Evolutionary conservation across 2,329 filamentous ascomycete genomes (phyloP).

Genomic region (Microdochium bolleyi): DNA sequence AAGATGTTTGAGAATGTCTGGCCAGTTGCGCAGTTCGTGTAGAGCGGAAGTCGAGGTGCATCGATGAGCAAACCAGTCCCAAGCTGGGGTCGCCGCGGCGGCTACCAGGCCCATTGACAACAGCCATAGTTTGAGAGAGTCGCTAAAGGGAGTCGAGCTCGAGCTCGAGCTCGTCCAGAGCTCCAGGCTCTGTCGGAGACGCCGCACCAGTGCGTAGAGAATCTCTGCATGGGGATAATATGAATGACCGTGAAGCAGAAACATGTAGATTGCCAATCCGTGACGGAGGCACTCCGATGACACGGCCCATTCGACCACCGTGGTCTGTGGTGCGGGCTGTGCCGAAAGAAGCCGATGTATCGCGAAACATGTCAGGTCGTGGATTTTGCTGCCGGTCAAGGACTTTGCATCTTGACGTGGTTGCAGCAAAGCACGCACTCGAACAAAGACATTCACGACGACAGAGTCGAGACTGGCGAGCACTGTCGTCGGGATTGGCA

Average conservation of each 20-base stretch:
- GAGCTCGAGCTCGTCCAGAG: neutral
- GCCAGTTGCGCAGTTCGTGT: neutral
- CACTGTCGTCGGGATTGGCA: neutral
- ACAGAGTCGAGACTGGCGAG: neutral
- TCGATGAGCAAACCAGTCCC: neutral
- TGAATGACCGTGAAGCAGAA: slow-evolving; percentile 44
- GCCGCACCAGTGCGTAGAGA: slow-evolving; percentile 21
- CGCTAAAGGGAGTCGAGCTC: neutral
- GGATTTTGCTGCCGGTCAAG: slow-evolving; percentile 33
- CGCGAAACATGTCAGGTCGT: slow-evolving; percentile 47
- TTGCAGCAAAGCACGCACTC: slow-evolving; percentile 35
- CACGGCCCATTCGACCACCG: neutral
- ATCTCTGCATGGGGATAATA: slow-evolving; percentile 44
- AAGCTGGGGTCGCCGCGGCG: neutral
- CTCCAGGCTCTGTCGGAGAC: slow-evolving; percentile 21
- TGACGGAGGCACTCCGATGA: slow-evolving; percentile 37
- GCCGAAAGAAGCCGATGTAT: slow-evolving; percentile 37
- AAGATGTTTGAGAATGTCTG: neutral
- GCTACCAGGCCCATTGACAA: neutral
- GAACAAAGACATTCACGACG: slow-evolving; percentile 28
- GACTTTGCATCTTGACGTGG: slow-evolving; percentile 11
- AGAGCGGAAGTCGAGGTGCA: neutral
- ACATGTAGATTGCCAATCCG: slow-evolving; percentile 40
- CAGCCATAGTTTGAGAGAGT: neutral
- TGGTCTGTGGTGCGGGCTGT: neutral